These are phyloP conservation scores for Amphirosellinia nigrospora DNA, from an alignment of 495 filamentous ascomycete species.

Conservation along the genomic window DNA sequence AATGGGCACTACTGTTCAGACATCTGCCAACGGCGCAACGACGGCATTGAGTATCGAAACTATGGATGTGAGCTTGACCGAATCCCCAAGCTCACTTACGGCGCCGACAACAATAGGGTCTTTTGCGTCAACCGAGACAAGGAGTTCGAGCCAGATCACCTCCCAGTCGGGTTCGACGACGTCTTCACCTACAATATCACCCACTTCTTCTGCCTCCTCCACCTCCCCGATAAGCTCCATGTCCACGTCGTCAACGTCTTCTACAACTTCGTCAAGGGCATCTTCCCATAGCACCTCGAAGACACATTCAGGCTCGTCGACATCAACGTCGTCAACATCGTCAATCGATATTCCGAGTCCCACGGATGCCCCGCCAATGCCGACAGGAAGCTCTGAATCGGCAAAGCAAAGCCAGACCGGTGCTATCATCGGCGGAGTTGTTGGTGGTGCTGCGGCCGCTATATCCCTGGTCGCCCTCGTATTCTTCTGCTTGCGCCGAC, in stretches of 20 bases:
- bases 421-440: constrained; percentile 53
- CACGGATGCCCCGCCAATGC: constrained; percentile 19
- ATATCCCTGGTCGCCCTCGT: constrained; percentile 38
- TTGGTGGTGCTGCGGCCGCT: constrained; percentile 46
- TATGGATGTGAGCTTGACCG: constrained; percentile 42
- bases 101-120: constrained; percentile 47
- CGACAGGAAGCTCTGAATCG: constrained; percentile 22
- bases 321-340: constrained; percentile 25
- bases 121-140: constrained; percentile 28
- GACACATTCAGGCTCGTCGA: constrained; percentile 28
- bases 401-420: constrained; percentile 40
- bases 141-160: constrained; percentile 24
- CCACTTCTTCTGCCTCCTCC: constrained; percentile 18
- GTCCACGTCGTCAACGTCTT: constrained; percentile 27
- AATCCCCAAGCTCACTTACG: constrained; percentile 37
- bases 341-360: constrained; percentile 23
- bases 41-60: constrained; percentile 37
- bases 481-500: constrained; percentile 42
- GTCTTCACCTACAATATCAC: background rate
- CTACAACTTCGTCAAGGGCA: constrained; percentile 29
- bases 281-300: constrained; percentile 26
- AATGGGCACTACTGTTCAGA: constrained; percentile 49
- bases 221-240: constrained; percentile 25
- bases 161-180: constrained; percentile 16
- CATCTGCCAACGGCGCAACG: constrained; percentile 45